Evolutionary conservation across 2,329 filamentous ascomycete species (phyloP), one percentile per base, ranked within the genome.

Genomic region (Xylogone sp.): DNA sequence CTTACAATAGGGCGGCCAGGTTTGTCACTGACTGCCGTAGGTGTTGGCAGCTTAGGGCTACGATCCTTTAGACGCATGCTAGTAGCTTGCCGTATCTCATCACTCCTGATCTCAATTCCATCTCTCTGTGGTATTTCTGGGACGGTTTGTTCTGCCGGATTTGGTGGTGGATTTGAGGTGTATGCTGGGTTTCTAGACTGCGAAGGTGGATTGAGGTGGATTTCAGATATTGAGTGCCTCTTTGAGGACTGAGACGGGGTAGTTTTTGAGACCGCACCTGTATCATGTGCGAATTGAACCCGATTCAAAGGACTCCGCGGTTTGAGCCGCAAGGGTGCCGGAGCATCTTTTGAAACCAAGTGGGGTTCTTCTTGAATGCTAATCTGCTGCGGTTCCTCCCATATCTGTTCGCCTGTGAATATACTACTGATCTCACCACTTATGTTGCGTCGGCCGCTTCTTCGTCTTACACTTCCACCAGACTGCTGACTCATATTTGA

Each of bases 1-100:
- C 93, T 97, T 78, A 97, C 93, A 76, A 97, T 97, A 57, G 93
- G 93, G 67, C 93, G 84, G 62, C 90, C 90, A 62, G 88, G 87
- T 65, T 81, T 88, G 73, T 97, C 88, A 74, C 91, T 97, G 70
- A 97, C 92, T 64, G 89, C 86, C 50, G 88, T 90, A 58, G 93
- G 93, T 64, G 87, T 93, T 22, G 92, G 93, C 56, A 97, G 77
- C 67, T 89, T 95, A 52, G 84, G 72, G 70, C 91, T 97, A 65
- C 92, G 86, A 69, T 96, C 90, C 68, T 84, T 91, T 57, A 94
- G 75, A 67, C 78, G 87, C 82, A 95, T 95, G 71, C 88, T 94
- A 7, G 93, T 97, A 50, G 93, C 93, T 59, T 88, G 83, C 53
- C 90, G 84, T 58, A 97, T 94, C 54, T 97, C 93, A 47, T 96